Evolutionary conservation across 352 stramenopile genomes (phyloP).

Genomic region (Thalassiosira livingstoniorum): DNA sequence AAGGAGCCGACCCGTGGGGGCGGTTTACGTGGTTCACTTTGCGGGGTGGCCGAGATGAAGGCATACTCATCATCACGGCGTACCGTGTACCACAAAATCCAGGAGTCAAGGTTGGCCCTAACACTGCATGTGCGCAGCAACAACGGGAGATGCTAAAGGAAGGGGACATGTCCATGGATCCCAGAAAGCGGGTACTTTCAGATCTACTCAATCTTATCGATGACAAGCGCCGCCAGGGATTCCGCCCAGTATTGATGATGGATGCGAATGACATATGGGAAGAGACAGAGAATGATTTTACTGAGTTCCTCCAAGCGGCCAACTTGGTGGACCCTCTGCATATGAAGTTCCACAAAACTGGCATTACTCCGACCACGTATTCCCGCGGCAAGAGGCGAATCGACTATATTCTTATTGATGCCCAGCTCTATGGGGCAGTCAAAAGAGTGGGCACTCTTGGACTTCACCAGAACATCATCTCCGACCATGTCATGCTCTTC

Average conservation of each 20-base stretch:
- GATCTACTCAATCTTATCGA: not conserved
- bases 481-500: too few species aligned
- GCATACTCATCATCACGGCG: not conserved
- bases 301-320: not conserved
- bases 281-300: not conserved
- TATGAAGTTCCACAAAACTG: not conserved
- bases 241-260: conserved; percentile 2
- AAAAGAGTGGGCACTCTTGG: conserved; percentile 20
- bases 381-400: not conserved
- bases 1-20: conserved; percentile 15
- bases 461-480: conserved; percentile 23
- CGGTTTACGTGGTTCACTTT: conserved; percentile 12
- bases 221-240: not conserved
- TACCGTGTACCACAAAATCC: not conserved
- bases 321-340: conserved; percentile 18
- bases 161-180: not conserved
- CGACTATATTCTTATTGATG: conserved; percentile 37
- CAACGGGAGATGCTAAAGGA: not conserved
- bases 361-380: conserved; percentile 15
- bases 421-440: not conserved
- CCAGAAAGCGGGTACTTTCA: not conserved
- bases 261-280: not conserved
- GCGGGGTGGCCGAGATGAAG: not conserved
- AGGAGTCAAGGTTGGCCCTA: too few species aligned
- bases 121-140: too few species aligned